Base-by-base conservation (phyloP, 1,284 basidiomycete species). In the Thelephora terrestris region DNA sequence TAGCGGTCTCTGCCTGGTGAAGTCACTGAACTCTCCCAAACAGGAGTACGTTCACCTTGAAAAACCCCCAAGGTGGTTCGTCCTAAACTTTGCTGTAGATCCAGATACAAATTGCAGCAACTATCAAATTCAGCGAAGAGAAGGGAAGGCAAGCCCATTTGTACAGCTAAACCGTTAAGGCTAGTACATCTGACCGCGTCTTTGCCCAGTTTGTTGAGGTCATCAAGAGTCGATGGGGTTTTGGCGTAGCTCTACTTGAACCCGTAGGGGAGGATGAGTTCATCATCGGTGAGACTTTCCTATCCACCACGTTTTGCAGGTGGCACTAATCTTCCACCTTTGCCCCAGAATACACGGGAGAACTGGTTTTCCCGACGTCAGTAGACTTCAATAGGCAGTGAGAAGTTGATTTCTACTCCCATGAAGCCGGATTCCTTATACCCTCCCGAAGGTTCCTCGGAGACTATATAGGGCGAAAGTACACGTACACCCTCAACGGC, bases 261-360 rank as follows among this genome's bases (percentile, higher is more conserved):
- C 47, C 57, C 7, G 72, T 67, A 12, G 50, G 53, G 5, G 43
- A 58, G 34, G 62, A 61, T 3, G 71, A 75, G 7, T 64, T 78
- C 12, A 68, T 84, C 47, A 64, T 69, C 35, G 76, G 81, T 78
- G 14, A 32, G 46, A 48, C 64, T 46, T 29, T 29, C 42, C 35
- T 17, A 23, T 34, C 51, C 21, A 17, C 21, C 38, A 14, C 25
- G 39, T 42, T 42, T 18, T 16, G 9, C 34, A 40, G 12, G 18
- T 34, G 16, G 18, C 47, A 20, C 25, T 29, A 44, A 9, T 17
- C 25, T 42, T 12, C 20, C 29, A 3, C 27, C 23, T 9, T 20
- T 36, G n/a, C 32, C 23, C 4, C 51, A 81, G 81, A 79, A 57
- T 84, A 84, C 55, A 62, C 70, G 24, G 81, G 81, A 2, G 74